Evolutionary conservation across 208 protist species (phyloP).

Genomic region (Crithidia bombi): DNA sequence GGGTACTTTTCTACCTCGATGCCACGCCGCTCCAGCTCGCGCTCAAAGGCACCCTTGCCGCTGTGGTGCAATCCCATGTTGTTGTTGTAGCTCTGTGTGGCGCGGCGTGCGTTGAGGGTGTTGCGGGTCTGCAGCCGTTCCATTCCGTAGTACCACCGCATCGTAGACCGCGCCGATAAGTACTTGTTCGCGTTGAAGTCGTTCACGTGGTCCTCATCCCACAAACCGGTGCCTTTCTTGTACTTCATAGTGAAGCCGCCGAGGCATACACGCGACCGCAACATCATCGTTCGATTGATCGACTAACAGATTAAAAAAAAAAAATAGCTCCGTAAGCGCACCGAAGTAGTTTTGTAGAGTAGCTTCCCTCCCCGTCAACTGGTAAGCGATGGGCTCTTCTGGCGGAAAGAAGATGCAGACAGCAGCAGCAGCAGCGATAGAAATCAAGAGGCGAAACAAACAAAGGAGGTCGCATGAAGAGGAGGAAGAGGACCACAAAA

Average conservation of each 20-base stretch:
- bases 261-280: slow-evolving; percentile 31
- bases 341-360: no score
- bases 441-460: no score
- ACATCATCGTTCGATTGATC: slow-evolving; percentile 42
- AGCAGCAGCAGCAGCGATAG: no score
- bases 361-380: no score
- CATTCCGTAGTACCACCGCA: slow-evolving; percentile 90
- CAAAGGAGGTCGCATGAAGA: no score
- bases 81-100: slow-evolving; percentile 86
- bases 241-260: slow-evolving; percentile 91
- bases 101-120: slow-evolving; percentile 61
- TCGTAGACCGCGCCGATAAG: slow-evolving; percentile 72
- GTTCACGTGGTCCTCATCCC: slow-evolving; percentile 93
- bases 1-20: slow-evolving; percentile 85
- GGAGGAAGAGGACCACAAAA: no score
- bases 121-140: slow-evolving; percentile 77
- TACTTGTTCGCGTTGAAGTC: slow-evolving; percentile 84
- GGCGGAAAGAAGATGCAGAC: no score
- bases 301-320: not conserved
- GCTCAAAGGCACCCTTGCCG: slow-evolving; percentile 85
- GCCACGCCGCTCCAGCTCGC: slow-evolving; percentile 81
- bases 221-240: slow-evolving; percentile 82
- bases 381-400: no score
- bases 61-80: slow-evolving; percentile 88
- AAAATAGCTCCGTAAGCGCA: no score